Evolutionary conservation across 1,284 basidiomycete species (phyloP).

Genomic region (Marasmius oreades): DNA sequence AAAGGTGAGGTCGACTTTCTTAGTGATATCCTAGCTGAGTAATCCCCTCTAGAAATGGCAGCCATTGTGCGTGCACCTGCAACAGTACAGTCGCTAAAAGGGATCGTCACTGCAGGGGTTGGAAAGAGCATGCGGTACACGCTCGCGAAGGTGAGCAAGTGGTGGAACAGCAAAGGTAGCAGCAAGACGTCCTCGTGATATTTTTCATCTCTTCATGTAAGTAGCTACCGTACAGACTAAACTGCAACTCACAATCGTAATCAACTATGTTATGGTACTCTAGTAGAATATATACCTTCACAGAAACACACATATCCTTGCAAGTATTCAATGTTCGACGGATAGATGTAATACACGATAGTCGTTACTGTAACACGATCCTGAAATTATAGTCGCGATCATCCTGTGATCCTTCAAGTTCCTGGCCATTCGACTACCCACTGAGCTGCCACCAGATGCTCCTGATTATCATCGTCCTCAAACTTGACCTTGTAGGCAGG

Average conservation of each 20-base stretch:
- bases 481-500: constrained; percentile 73
- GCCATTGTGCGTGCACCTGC: constrained; percentile 82
- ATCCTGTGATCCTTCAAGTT: not conserved
- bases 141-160: constrained; percentile 77
- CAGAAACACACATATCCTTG: too few relatives aligned
- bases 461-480: constrained; percentile 79
- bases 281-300: too few relatives aligned
- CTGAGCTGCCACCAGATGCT: constrained; percentile 65
- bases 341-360: too few relatives aligned
- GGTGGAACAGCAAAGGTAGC: constrained; percentile 52
- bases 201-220: not conserved
- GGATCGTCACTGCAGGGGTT: constrained; percentile 79
- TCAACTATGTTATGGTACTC: too few relatives aligned
- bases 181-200: not conserved
- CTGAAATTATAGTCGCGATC: too few relatives aligned
- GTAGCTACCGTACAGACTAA: not conserved
- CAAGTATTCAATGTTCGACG: too few relatives aligned
- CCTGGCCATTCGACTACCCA: constrained; percentile 75
- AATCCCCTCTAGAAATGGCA: constrained; percentile 54
- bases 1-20: constrained; percentile 45
- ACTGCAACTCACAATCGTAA: too few relatives aligned
- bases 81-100: constrained; percentile 83
- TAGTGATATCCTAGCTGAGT: constrained; percentile 3
- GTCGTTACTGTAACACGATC: too few relatives aligned
- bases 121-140: constrained; percentile 78